Evolutionary conservation across 2,329 filamentous ascomycete genomes (phyloP).

Genomic region (Fusarium sp.): DNA sequence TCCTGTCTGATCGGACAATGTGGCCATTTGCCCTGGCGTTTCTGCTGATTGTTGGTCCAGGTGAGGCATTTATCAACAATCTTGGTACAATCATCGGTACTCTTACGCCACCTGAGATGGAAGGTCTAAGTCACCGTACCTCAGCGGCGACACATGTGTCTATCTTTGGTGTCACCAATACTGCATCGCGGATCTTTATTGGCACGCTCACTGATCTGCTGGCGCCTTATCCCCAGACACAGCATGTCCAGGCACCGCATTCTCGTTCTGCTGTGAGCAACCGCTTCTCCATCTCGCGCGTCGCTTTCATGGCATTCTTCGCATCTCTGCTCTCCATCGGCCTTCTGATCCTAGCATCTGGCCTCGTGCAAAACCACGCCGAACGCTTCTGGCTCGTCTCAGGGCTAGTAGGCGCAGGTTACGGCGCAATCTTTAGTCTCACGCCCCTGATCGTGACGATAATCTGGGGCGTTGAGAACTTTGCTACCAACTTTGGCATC

Average conservation of each 20-base stretch:
- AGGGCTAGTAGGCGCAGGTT: constrained; percentile 86
- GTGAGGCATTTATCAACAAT: constrained; percentile 99
- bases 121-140: constrained; percentile 60
- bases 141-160: constrained; percentile 90
- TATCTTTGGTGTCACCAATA: constrained; percentile 91
- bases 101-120: constrained; percentile 72
- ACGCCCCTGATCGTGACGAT: constrained; percentile 95
- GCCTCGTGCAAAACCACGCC: constrained; percentile 78
- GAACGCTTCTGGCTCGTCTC: constrained; percentile 89
- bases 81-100: constrained; percentile 94
- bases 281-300: constrained; percentile 77
- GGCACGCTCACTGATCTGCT: constrained; percentile 90
- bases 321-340: constrained; percentile 80
- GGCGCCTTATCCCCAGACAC: constrained; percentile 75
- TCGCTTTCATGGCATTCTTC: constrained; percentile 83
- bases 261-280: constrained; percentile 50
- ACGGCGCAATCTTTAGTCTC: constrained; percentile 90
- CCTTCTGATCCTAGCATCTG: constrained; percentile 82
- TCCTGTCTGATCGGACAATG: constrained; percentile 91
- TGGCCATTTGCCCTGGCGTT: constrained; percentile 94
- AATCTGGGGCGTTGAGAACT: constrained; percentile 98
- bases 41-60: constrained; percentile 91
- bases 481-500: constrained; percentile 98
- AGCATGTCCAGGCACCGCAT: constrained; percentile 64
- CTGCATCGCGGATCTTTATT: constrained; percentile 88